Conservation (phyloP, 805 yeast species). For the Saccharomycopsis microspora region DNA sequence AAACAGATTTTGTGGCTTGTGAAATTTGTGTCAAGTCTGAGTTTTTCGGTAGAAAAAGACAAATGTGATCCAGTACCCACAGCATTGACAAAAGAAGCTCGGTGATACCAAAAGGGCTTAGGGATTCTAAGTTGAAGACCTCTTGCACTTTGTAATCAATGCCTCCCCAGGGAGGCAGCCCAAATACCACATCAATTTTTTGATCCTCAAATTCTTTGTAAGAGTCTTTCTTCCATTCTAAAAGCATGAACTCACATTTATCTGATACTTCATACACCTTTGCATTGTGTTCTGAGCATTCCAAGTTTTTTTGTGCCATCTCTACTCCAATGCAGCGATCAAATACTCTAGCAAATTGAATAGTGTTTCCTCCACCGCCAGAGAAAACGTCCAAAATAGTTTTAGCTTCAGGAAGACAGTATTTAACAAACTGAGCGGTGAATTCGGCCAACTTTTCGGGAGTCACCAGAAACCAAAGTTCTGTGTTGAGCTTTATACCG, state of each 20-base stretch:
- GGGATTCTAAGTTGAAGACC: conserved; percentile 34
- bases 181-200: conserved; percentile 40
- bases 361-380: conserved; percentile 83
- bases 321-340: conserved; percentile 53
- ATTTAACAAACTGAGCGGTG: conserved; percentile 40
- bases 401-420: conserved; percentile 37
- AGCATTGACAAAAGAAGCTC: conserved; percentile 32
- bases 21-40: conserved; percentile 42
- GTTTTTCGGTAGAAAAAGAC: conserved; percentile 54
- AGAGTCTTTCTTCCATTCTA: conserved; percentile 32
- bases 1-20: conserved; percentile 31
- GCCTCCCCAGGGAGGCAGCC: conserved; percentile 92
- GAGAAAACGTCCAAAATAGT: conserved; percentile 57
- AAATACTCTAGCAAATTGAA: conserved; percentile 58
- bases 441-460: conserved; percentile 64
- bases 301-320: conserved; percentile 43
- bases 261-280: conserved; percentile 45
- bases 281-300: conserved; percentile 60
- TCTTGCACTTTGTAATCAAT: conserved; percentile 38
- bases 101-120: conserved; percentile 38
- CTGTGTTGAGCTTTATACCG: conserved; percentile 58
- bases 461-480: conserved; percentile 82
- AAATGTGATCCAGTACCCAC: conserved; percentile 34
- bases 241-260: conserved; percentile 34
- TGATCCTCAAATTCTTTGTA: not conserved